Evolutionary conservation across 1,284 basidiomycete species (phyloP).

Genomic region (Cystobasidiaceae sp.): DNA sequence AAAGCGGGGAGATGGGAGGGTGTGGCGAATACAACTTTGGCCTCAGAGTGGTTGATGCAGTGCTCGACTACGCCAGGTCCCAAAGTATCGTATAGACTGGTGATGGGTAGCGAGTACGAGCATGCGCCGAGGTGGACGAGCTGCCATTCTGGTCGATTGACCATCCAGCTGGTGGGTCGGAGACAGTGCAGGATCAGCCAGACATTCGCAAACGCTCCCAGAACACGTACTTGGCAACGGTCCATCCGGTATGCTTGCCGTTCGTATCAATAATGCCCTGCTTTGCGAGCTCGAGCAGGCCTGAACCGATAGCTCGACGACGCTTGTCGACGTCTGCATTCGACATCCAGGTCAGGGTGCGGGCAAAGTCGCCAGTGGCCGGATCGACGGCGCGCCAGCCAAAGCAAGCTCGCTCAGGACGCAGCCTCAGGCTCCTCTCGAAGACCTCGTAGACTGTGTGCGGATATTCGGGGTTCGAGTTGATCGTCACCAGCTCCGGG

Average conservation of each 20-base stretch:
- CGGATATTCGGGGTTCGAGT: constrained; percentile 30
- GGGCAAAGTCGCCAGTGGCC: constrained; percentile 36
- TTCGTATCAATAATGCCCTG: constrained; percentile 59
- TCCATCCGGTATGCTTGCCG: constrained; percentile 36
- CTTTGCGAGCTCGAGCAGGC: constrained; percentile 87
- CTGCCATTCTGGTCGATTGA: constrained; percentile 69
- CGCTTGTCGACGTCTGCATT: constrained; percentile 35
- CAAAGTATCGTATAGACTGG: constrained; percentile 85
- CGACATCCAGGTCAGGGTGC: constrained; percentile 34
- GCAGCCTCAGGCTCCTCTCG: constrained; percentile 34
- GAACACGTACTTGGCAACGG: constrained; percentile 37
- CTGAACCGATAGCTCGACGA: constrained; percentile 36
- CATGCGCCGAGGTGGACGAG: constrained; percentile 72
- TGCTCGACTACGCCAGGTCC: constrained; percentile 59
- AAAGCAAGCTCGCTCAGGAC: constrained; percentile 29
- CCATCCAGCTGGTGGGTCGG: constrained; percentile 1
- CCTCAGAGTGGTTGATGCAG: constrained; percentile 77
- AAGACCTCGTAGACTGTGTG: constrained; percentile 39
- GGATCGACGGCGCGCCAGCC: constrained; percentile 36
- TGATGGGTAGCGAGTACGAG: constrained; percentile 73
- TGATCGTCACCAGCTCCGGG: constrained; percentile 30
- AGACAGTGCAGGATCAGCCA: not conserved
- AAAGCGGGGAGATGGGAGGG: constrained; percentile 68
- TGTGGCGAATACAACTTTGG: constrained; percentile 72
- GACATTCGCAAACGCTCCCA: constrained; percentile 37